phyloP scores from a whole-genome alignment of 805 yeast species.

The Yarrowia sp. region DNA sequence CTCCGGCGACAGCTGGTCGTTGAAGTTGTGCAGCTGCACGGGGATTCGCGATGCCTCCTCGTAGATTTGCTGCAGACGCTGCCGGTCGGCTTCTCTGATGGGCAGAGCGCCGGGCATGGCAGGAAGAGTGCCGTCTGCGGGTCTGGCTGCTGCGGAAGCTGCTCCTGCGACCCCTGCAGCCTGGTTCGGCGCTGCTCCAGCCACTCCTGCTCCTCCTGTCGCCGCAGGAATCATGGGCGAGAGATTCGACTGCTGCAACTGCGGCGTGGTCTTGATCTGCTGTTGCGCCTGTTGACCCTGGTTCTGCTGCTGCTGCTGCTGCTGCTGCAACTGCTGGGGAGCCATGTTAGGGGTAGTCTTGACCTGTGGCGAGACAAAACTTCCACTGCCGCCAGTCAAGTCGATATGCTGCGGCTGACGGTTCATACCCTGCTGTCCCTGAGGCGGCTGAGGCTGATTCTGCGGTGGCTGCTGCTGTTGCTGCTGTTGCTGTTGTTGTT shows the following conservation, averaged over 20 bases:
- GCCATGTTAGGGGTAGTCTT: conserved; percentile 16
- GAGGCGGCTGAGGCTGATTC: neutral
- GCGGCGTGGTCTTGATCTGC: conserved; percentile 20
- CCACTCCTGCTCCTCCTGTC: neutral
- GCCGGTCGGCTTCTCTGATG: conserved; percentile 55
- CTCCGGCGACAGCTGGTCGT: conserved; percentile 56
- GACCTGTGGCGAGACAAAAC: neutral
- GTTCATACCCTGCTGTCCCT: neutral
- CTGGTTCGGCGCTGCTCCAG: conserved; percentile 3
- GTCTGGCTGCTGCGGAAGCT: conserved; percentile 31
- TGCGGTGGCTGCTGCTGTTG: neutral
- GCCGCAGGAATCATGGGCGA: conserved; percentile 3
- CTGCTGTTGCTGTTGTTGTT: neutral
- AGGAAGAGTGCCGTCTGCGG: conserved; percentile 11
- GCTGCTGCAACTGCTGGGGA: neutral
- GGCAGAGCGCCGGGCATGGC: conserved; percentile 22
- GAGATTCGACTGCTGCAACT: neutral
- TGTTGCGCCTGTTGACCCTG: neutral
- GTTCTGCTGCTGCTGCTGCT: neutral
- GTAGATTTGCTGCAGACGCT: conserved; percentile 54
- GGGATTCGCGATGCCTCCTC: conserved; percentile 70
- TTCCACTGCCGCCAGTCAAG: neutral
- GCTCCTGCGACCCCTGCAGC: conserved; percentile 30
- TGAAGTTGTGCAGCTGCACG: conserved; percentile 60
- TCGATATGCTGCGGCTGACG: conserved; percentile 13